Base-by-base conservation (phyloP, 441 rosid species). In the Sinapis alba region DNA sequence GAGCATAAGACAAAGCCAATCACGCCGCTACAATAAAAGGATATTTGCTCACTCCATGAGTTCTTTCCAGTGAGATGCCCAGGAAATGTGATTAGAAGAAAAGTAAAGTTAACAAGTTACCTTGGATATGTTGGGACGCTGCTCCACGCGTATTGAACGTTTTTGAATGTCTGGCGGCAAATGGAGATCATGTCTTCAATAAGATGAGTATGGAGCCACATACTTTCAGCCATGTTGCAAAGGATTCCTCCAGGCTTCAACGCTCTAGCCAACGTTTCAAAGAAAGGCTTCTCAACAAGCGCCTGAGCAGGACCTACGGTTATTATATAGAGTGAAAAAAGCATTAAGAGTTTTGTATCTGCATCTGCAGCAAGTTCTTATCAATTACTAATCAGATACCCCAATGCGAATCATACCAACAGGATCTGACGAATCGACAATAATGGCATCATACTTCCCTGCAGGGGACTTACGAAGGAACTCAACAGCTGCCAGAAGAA, bases 181-280 rank as follows among this genome's bases (percentile, higher is more conserved):
- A 88, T 83, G 45, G 89, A 80, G 65, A 96, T 84, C 96, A 93
- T 89, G 69, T 89, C 96, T 81, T 96, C 79, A 65, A 96, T 89
- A 69, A 96, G 93, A 84, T 96, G 99, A n/a, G 99, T 91, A 73
- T 93, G 99, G 43, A 96, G 98, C 99, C 99, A 93, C 97, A 93
- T 89, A 76, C 99, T 93, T 81, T 96, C 99, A 1, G 98, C 95
- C 98, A 96, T 96, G 87, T 93, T 96, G 78, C 97, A 96, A 59
- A 96, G 93, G 68, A 96, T 84, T 67, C 99, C 99, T 21, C 99
- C 99, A 71, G 97, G 97, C 86, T 89, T 87, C 74, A 96, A 82
- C 6, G 98, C 91, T 77, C 80, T 84, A 9, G 97, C 97, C 75
- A 91, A 47, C 6, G 87, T 87, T 79, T 93, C 91, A 53, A 93